Percentiles rank a stretch among this genome's conserved stretches.
phyloP scores from a whole-genome alignment of 73 alveolate genomes.

The Loxodes magnus region DNA sequence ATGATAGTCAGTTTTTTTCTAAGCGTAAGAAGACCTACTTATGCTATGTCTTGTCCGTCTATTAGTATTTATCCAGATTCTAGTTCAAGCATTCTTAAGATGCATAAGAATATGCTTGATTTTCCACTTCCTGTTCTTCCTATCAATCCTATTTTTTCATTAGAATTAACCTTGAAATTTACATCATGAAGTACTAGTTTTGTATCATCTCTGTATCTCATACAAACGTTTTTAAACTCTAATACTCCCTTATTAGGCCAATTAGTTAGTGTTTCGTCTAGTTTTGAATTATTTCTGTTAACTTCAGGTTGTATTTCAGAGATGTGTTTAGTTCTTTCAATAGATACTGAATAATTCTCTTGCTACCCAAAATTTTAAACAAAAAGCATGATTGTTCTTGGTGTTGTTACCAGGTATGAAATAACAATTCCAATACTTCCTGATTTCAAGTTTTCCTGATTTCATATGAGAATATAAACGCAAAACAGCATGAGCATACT shows the following conservation, averaged over 20 bases:
- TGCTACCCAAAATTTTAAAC: background rate
- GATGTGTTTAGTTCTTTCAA: background rate
- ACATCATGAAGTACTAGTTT: constrained; percentile 36
- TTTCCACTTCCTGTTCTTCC: constrained; percentile 98
- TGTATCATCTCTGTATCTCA: constrained; percentile 20
- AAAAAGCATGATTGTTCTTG: background rate
- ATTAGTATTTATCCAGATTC: constrained; percentile 22
- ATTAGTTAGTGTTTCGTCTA: too few species aligned
- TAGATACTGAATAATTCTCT: constrained; percentile 7
- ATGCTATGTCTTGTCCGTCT: constrained; percentile 45
- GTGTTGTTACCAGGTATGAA: constrained; percentile 1
- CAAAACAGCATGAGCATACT: background rate
- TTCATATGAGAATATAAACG: background rate
- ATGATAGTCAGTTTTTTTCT: constrained; percentile 48
- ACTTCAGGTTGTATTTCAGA: too few species aligned
- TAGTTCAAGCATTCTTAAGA: constrained; percentile 19
- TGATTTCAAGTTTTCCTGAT: background rate
- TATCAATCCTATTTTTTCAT: constrained; percentile 81
- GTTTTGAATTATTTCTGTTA: too few species aligned
- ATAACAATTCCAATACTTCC: constrained; percentile 1
- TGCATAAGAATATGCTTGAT: constrained; percentile 64
- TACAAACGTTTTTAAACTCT: constrained; percentile 11
- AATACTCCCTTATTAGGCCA: too few species aligned
- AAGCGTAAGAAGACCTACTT: constrained; percentile 41
- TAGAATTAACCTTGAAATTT: constrained; percentile 45